A percentile compares a stretch with the other conserved stretches of the same genome.
Conservation (phyloP, 768 basidiomycete species). For the Filobasidium floriforme region DNA sequence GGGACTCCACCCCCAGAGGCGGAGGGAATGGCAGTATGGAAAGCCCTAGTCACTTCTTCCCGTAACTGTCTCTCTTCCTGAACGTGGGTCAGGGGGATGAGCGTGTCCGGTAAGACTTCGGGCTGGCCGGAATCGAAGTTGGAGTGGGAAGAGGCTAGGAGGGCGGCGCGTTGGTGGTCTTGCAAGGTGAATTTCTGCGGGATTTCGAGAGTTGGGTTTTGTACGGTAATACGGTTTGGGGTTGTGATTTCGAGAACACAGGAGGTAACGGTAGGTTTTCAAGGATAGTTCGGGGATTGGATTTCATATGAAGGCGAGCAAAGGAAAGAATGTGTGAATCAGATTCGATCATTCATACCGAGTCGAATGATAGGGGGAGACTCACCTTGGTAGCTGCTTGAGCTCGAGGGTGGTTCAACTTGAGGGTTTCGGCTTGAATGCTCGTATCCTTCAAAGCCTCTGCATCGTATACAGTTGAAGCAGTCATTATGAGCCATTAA, state of each 20-base stretch:
- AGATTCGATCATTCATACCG: no score
- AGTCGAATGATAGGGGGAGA: no score
- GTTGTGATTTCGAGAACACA: background rate
- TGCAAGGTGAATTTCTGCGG: slow-evolving; percentile 37
- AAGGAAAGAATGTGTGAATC: no score
- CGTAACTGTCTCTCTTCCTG: slow-evolving; percentile 70
- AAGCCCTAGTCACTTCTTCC: slow-evolving; percentile 75
- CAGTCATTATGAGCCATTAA: no score
- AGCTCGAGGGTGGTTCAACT: slow-evolving; percentile 6
- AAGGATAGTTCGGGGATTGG: no score
- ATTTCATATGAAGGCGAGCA: no score
- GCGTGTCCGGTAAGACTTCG: slow-evolving; percentile 45
- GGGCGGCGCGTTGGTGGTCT: slow-evolving; percentile 46
- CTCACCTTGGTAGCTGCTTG: slow-evolving; percentile 10
- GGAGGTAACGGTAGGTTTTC: background rate
- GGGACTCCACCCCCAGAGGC: no score
- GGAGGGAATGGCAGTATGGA: slow-evolving; percentile 51
- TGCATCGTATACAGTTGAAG: no score
- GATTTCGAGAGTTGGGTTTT: slow-evolving; percentile 16
- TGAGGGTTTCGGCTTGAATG: slow-evolving; percentile 16
- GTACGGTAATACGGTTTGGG: slow-evolving; percentile 26
- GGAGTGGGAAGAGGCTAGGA: slow-evolving; percentile 34
- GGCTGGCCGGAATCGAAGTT: slow-evolving; percentile 26
- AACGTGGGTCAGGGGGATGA: slow-evolving; percentile 56
- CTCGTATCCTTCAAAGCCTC: slow-evolving; percentile 24